Evolutionary conservation across 441 rosid species (phyloP).

Genomic region (Corymbia calophylla): DNA sequence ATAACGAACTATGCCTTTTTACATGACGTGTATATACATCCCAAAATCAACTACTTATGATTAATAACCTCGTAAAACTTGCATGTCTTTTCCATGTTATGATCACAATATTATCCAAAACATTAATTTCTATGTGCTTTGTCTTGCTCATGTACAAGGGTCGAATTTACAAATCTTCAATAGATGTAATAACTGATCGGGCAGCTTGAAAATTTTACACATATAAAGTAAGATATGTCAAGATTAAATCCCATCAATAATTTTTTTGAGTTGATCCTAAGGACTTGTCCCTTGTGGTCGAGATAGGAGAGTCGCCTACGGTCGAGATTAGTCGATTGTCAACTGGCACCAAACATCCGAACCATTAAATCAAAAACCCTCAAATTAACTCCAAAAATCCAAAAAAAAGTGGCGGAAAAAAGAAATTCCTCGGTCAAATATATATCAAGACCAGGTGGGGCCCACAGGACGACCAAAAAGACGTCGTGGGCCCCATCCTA

Average conservation of each 20-base stretch:
- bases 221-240: background rate
- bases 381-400: background rate
- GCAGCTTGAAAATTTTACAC: accelerated
- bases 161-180: background rate
- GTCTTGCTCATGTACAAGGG: background rate
- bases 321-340: background rate
- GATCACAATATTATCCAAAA: no score
- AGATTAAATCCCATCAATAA: accelerated
- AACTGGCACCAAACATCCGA: background rate
- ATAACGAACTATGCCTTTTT: background rate
- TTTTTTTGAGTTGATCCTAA: no score
- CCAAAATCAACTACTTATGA: background rate
- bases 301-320: background rate
- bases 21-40: background rate
- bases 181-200: accelerated
- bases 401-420: background rate
- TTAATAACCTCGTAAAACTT: background rate
- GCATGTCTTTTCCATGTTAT: background rate
- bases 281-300: no score
- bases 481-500: background rate
- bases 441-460: background rate
- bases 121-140: background rate
- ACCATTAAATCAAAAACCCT: background rate
- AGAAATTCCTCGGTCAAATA: background rate
- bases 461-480: background rate